Percentiles rank a stretch among this genome's conserved stretches.
Evolutionary conservation across 305 asterid species (phyloP).

Genomic region (Fraxinus latifolia): DNA sequence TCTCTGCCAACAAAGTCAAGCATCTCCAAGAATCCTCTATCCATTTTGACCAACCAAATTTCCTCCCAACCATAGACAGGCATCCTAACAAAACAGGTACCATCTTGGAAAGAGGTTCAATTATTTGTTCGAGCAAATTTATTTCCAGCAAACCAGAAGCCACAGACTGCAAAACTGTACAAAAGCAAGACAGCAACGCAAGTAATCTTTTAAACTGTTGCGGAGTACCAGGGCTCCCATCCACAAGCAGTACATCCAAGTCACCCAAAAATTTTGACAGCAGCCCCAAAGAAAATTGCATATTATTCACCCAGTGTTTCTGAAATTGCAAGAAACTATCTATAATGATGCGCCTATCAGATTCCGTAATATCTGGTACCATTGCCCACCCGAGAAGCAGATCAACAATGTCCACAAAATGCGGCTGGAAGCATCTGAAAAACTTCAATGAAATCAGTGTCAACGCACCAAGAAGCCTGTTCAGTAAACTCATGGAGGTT

Average conservation of each 20-base stretch:
- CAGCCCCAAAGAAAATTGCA: slow-evolving; percentile 91
- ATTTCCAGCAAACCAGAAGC: slow-evolving; percentile 98
- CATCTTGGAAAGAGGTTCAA: slow-evolving; percentile 83
- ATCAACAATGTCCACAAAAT: slow-evolving; percentile 92
- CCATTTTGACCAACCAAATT: slow-evolving; percentile 96
- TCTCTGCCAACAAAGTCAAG: slow-evolving; percentile 97
- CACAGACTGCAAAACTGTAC: slow-evolving; percentile 88
- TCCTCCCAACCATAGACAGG: slow-evolving; percentile 78
- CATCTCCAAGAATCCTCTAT: slow-evolving; percentile 97
- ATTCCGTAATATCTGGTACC: slow-evolving; percentile 75
- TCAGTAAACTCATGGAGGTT: slow-evolving; percentile 76
- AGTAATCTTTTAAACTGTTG: slow-evolving; percentile 86
- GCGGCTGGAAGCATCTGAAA: slow-evolving; percentile 90
- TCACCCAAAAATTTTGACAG: slow-evolving; percentile 93
- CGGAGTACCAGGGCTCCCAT: slow-evolving; percentile 73
- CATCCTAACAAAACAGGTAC: slow-evolving; percentile 77
- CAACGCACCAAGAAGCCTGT: slow-evolving; percentile 68
- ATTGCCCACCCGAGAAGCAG: slow-evolving; percentile 98
- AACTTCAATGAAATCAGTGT: slow-evolving; percentile 83
- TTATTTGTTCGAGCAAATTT: slow-evolving; percentile 76
- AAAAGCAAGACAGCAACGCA: slow-evolving; percentile 75
- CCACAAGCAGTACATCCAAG: slow-evolving; percentile 89
- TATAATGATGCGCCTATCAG: slow-evolving; percentile 81
- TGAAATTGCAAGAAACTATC: slow-evolving; percentile 95
- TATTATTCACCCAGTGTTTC: slow-evolving; percentile 95